Evolutionary conservation across 805 yeast genomes (phyloP).

Genomic region (Monosporozyma servazzii): DNA sequence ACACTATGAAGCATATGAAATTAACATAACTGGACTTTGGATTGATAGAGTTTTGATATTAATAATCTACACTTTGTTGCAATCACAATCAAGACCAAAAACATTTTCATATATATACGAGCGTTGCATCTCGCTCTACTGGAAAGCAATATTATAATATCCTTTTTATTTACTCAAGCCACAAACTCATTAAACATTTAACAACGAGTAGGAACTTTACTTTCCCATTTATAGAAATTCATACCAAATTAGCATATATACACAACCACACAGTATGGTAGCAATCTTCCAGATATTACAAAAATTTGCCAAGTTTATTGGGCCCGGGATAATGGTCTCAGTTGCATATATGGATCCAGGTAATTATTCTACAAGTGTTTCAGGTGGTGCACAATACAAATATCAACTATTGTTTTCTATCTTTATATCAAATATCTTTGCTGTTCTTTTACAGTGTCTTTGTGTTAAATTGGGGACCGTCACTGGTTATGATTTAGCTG

Average conservation of each 20-base stretch:
- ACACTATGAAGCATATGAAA: background rate
- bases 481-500: conserved; percentile 87
- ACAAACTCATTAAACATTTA: no score
- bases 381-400: conserved; percentile 79
- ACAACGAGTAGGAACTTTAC: background rate
- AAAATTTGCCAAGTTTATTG: conserved; percentile 59
- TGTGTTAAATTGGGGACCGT: conserved; percentile 87
- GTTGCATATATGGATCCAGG: conserved; percentile 98
- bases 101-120: background rate
- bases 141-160: background rate
- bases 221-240: background rate
- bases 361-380: conserved; percentile 88
- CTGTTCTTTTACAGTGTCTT: conserved; percentile 76
- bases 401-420: conserved; percentile 71
- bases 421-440: conserved; percentile 75
- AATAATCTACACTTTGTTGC: background rate
- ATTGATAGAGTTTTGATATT: no score
- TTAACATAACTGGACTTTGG: no score
- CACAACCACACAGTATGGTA: background rate
- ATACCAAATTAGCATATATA: background rate
- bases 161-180: background rate
- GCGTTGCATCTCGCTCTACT: no score
- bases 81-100: background rate
- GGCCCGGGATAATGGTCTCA: conserved; percentile 93
- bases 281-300: conserved; percentile 5